Evolutionary conservation across 2,329 filamentous ascomycete species (phyloP).

Genomic region (Penicillium psychrosexuale): DNA sequence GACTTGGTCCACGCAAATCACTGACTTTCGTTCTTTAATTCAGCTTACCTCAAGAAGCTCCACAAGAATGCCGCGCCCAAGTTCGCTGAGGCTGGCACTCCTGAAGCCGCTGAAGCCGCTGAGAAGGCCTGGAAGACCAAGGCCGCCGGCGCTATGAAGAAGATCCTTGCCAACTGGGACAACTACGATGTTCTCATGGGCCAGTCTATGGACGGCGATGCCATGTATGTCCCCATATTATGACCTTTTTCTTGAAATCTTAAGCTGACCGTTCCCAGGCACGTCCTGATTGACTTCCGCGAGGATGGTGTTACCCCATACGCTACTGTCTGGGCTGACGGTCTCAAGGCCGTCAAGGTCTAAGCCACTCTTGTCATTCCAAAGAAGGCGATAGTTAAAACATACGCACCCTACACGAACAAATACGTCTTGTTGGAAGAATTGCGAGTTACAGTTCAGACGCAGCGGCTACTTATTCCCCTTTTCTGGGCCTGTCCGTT

Average conservation of each 20-base stretch:
- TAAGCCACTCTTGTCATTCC: conserved; percentile 47
- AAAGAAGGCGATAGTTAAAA: conserved; percentile 12
- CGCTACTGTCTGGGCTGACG: conserved; percentile 93
- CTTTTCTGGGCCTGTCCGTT: conserved; percentile 19
- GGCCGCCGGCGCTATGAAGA: conserved; percentile 73
- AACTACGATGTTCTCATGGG: conserved; percentile 94
- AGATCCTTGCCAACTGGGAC: conserved; percentile 85
- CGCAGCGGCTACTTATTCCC: conserved; percentile 13
- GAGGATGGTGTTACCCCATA: conserved; percentile 92
- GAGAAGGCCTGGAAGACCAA: conserved; percentile 65
- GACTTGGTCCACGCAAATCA: neutral
- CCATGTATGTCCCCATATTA: conserved; percentile 65
- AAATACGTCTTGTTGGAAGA: conserved; percentile 23
- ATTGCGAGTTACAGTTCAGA: conserved; percentile 16
- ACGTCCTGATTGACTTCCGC: conserved; percentile 94
- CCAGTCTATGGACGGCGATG: conserved; percentile 87
- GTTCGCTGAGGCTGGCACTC: conserved; percentile 49
- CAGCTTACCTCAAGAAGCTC: conserved; percentile 85
- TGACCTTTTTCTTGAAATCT: neutral
- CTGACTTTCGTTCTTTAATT: conserved; percentile 32
- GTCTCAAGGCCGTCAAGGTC: conserved; percentile 84
- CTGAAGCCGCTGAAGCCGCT: conserved; percentile 16
- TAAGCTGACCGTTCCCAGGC: conserved; percentile 49
- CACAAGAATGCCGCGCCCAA: conserved; percentile 65
- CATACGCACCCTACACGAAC: conserved; percentile 23